Evolutionary conservation across 2,329 filamentous ascomycete species (phyloP).

Genomic region (Nothomitra cinnamomea): DNA sequence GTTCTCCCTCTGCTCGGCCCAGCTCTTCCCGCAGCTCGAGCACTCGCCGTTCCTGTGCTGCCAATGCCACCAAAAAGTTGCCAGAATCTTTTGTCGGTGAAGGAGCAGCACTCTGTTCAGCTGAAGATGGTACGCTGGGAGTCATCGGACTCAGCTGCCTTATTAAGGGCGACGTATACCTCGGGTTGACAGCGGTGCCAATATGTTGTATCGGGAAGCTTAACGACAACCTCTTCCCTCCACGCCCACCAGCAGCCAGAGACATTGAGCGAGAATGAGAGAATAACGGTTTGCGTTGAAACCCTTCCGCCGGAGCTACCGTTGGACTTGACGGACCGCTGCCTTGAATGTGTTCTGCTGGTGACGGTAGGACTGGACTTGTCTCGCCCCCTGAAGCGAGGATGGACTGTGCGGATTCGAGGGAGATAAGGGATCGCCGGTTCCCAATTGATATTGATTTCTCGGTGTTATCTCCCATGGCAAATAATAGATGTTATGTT

Average conservation of each 20-base stretch:
- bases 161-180: constrained; percentile 15
- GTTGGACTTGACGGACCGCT: neutral
- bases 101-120: constrained; percentile 6
- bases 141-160: constrained; percentile 21
- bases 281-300: neutral
- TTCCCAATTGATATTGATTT: neutral
- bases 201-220: constrained; percentile 30
- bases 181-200: neutral
- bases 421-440: neutral
- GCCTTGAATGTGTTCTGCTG: neutral
- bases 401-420: neutral
- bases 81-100: constrained; percentile 29
- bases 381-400: constrained; percentile 2
- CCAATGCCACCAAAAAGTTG: constrained; percentile 73
- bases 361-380: neutral
- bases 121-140: constrained; percentile 20
- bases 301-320: neutral
- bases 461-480: neutral
- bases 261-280: constrained; percentile 2
- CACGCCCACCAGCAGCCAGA: neutral
- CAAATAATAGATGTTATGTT: neutral
- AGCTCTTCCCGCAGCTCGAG: constrained; percentile 85
- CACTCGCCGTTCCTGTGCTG: constrained; percentile 78
- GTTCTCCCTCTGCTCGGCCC: constrained; percentile 60
- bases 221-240: constrained; percentile 28